phyloP scores from a whole-genome alignment of 129 eudicot species.

The Mikania micrantha region DNA sequence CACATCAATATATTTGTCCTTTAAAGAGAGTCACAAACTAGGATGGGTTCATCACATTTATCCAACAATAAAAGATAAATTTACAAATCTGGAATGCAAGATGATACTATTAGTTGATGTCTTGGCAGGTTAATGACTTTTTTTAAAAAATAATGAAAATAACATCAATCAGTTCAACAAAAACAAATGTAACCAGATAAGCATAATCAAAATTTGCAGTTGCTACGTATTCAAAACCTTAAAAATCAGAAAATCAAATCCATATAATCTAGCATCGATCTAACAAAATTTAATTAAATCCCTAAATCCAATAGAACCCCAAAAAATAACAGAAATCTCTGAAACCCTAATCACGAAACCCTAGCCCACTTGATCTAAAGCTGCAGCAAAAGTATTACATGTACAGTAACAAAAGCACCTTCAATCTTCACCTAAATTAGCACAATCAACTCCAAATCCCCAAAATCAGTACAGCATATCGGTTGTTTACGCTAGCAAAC shows the following conservation, averaged over 20 bases:
- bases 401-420: slow-evolving; percentile 1
- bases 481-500: background rate
- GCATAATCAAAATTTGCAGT: background rate
- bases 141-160: background rate
- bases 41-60: too few species aligned
- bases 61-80: background rate
- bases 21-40: too few species aligned
- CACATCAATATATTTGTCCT: too few species aligned
- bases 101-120: too few species aligned
- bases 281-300: slow-evolving; percentile 19
- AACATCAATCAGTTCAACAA: background rate
- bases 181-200: background rate
- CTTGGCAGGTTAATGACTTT: background rate
- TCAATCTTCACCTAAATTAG: slow-evolving; percentile 8
- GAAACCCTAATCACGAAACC: slow-evolving; percentile 9
- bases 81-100: background rate
- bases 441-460: slow-evolving; percentile 10
- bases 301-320: background rate
- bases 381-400: background rate
- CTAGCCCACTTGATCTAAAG: background rate
- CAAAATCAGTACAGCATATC: slow-evolving; percentile 8
- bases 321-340: background rate
- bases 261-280: slow-evolving; percentile 5
- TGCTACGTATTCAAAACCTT: slow-evolving; percentile 1
- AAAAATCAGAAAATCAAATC: background rate